Evolutionary conservation across 1,284 basidiomycete species (phyloP).

Genomic region (Abortiporus biennis): DNA sequence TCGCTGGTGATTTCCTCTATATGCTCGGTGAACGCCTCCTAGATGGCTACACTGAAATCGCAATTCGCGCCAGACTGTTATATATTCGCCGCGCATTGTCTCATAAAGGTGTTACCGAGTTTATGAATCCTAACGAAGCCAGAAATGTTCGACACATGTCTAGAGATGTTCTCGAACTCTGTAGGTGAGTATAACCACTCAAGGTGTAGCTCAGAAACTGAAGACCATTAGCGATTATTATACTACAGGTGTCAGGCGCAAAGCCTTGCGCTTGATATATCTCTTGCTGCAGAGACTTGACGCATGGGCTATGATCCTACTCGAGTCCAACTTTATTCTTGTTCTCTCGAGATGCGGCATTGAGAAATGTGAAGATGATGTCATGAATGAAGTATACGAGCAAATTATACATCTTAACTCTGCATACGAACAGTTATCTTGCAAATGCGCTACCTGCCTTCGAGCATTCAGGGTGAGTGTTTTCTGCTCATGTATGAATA

Average conservation of each 20-base stretch:
- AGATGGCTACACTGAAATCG: slow-evolving; percentile 6
- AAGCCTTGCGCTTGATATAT: slow-evolving; percentile 4
- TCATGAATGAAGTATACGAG: neutral
- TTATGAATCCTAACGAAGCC: neutral
- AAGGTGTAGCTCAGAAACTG: neutral
- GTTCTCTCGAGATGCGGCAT: slow-evolving; percentile 3
- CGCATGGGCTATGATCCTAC: slow-evolving; percentile 11
- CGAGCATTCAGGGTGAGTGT: slow-evolving; percentile 1
- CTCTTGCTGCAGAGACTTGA: slow-evolving; percentile 9
- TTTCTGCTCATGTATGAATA: neutral
- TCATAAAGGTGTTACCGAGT: neutral
- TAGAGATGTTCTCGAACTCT: slow-evolving; percentile 11
- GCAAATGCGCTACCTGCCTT: slow-evolving; percentile 8
- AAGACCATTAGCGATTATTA: slow-evolving; percentile 5
- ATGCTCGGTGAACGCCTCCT: slow-evolving; percentile 11
- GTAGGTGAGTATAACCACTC: no score
- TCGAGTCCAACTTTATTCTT: slow-evolving; percentile 9
- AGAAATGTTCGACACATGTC: slow-evolving; percentile 2
- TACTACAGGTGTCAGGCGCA: slow-evolving; percentile 3
- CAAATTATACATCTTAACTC: slow-evolving; percentile 5
- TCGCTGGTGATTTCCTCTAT: slow-evolving; percentile 8
- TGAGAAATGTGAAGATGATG: slow-evolving; percentile 4
- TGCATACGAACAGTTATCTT: slow-evolving; percentile 2
- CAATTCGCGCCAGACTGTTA: slow-evolving; percentile 6
- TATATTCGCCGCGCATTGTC: slow-evolving; percentile 5